Conservation (phyloP, 495 filamentous ascomycete genomes). For the Usnea hakonensis region DNA sequence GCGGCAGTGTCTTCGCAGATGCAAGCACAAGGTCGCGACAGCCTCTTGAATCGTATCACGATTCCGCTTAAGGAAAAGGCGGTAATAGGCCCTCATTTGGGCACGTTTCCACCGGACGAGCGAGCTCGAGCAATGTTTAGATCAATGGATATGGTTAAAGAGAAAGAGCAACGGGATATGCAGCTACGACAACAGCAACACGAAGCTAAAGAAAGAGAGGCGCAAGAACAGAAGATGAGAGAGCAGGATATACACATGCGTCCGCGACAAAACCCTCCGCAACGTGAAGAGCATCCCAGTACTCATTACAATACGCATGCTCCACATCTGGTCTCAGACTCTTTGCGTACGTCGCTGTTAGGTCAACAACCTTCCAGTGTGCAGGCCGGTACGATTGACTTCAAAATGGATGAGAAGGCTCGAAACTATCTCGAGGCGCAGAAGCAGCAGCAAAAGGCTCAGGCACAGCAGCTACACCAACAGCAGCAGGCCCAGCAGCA, state of each 20-base stretch:
- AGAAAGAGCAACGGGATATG: constrained; percentile 31
- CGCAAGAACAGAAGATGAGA: constrained; percentile 4
- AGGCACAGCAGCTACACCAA: constrained; percentile 25
- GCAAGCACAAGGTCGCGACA: constrained; percentile 8
- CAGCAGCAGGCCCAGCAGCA: constrained; percentile 6
- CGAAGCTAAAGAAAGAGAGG: constrained; percentile 7
- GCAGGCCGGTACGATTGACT: constrained; percentile 3
- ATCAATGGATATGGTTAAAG: constrained; percentile 6
- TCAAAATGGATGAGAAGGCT: constrained; percentile 7
- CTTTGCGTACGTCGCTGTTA: constrained; percentile 24
- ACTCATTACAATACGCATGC: constrained; percentile 36
- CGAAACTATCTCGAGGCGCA: constrained; percentile 18
- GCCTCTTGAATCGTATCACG: constrained; percentile 13
- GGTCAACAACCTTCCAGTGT: constrained; percentile 20
- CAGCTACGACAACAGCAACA: constrained; percentile 15
- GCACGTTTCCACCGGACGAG: constrained; percentile 16
- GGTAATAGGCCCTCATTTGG: constrained; percentile 17
- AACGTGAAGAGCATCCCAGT: constrained; percentile 27
- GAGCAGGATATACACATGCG: constrained; percentile 6
- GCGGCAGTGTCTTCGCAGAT: constrained; percentile 24
- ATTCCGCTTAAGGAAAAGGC: constrained; percentile 16
- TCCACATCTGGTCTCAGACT: constrained; percentile 29
- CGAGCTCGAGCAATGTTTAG: constrained; percentile 9
- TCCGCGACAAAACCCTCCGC: constrained; percentile 12
- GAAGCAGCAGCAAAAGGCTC: constrained; percentile 28